Percentiles rank a stretch among this genome's conserved stretches.
phyloP scores from a whole-genome alignment of 169 alveolate species.

The Perkinsus chesapeaki region DNA sequence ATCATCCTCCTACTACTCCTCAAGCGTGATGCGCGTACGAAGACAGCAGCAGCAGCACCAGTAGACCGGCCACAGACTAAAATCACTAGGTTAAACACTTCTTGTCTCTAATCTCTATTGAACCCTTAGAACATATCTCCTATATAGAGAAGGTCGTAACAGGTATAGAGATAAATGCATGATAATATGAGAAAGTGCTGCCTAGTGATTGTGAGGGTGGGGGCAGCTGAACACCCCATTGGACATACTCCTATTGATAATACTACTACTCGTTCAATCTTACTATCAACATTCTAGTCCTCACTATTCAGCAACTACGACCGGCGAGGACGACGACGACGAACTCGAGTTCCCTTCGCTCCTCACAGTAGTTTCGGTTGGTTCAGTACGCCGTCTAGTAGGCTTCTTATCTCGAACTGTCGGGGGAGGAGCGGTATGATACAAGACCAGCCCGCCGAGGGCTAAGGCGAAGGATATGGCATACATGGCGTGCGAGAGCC shows the following conservation, averaged over 20 bases:
- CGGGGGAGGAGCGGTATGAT: neutral
- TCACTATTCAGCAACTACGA: too few species aligned
- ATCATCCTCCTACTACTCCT: neutral
- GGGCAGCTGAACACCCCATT: constrained; percentile 1
- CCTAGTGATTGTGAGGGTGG: constrained; percentile 3
- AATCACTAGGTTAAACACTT: neutral
- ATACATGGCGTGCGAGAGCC: neutral
- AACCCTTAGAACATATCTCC: too few species aligned
- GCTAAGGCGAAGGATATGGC: neutral
- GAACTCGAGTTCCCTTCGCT: neutral
- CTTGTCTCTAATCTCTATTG: neutral
- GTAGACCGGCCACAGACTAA: neutral
- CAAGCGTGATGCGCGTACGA: neutral
- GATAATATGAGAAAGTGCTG: neutral
- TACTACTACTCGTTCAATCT: neutral
- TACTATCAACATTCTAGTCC: neutral
- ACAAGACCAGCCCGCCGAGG: neutral
- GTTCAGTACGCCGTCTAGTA: neutral
- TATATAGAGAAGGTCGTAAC: too few species aligned
- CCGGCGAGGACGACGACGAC: too few species aligned
- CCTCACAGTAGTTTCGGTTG: neutral
- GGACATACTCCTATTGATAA: too few species aligned
- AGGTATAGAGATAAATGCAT: neutral
- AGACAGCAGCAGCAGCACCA: neutral
- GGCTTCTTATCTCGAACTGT: neutral